Evolutionary conservation across 768 basidiomycete species (phyloP).

Genomic region (Boletus vermiculosoides): DNA sequence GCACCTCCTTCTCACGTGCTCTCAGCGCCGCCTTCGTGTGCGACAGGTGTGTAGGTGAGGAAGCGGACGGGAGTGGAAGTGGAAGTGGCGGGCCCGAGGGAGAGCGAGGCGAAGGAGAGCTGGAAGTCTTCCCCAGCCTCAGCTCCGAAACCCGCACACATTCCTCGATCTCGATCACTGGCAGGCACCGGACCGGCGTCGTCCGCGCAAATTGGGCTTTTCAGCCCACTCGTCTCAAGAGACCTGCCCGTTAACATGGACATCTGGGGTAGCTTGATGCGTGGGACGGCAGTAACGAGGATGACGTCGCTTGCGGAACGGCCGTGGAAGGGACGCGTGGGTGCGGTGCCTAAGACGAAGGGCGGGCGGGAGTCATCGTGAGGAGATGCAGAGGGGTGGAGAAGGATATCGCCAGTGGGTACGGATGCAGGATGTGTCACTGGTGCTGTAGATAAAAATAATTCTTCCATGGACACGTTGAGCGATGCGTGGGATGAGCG

Average conservation of each 20-base stretch:
- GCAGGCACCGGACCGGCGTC: not conserved
- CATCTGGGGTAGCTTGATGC: slow-evolving; percentile 18
- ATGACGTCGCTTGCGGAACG: slow-evolving; percentile 23
- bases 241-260: slow-evolving; percentile 28
- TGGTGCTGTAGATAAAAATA: not conserved
- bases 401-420: not conserved
- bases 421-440: not conserved
- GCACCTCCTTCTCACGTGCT: too few relatives aligned
- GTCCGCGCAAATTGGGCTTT: slow-evolving; percentile 12
- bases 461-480: not conserved
- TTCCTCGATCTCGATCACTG: not conserved
- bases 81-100: slow-evolving; percentile 7
- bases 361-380: not conserved
- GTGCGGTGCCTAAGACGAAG: slow-evolving; percentile 43
- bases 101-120: slow-evolving; percentile 30
- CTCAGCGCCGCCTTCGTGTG: too few relatives aligned
- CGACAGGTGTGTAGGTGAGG: too few relatives aligned
- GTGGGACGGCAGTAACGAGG: slow-evolving; percentile 12
- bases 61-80: too few relatives aligned
- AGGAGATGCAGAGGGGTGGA: not conserved
- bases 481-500: too few relatives aligned
- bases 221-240: not conserved
- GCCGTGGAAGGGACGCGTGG: slow-evolving; percentile 14
- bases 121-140: slow-evolving; percentile 4
- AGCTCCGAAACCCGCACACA: not conserved